phyloP scores from a whole-genome alignment of 169 alveolate species.

The Cryptosporidium tyzzeri region DNA sequence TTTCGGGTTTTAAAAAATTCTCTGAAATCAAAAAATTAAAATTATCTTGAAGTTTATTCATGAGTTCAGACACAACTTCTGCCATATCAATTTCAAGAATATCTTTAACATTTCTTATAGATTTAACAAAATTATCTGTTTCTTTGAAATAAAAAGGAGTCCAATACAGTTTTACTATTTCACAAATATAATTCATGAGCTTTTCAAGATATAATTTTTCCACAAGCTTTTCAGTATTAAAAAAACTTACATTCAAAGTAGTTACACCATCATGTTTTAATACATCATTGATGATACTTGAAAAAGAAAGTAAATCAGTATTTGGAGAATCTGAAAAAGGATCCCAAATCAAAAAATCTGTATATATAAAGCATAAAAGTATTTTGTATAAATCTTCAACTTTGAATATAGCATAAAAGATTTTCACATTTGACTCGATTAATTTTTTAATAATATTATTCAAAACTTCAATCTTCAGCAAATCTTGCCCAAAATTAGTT shows the following conservation, averaged over 20 bases:
- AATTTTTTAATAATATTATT: neutral
- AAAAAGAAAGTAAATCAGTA: neutral
- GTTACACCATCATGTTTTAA: neutral
- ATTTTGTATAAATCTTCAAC: slow-evolving; percentile 13
- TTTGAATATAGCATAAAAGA: neutral
- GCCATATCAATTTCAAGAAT: neutral
- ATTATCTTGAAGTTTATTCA: neutral
- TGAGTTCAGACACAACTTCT: neutral
- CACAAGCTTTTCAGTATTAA: neutral
- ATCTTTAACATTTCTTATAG: slow-evolving; percentile 2
- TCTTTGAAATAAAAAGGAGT: slow-evolving; percentile 30
- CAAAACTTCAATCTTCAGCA: neutral
- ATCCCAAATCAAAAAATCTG: slow-evolving; percentile 35
- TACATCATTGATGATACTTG: neutral
- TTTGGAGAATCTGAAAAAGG: slow-evolving; percentile 12
- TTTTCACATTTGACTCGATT: neutral
- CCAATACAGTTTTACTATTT: slow-evolving; percentile 37
- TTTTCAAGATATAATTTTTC: neutral
- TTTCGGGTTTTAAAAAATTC: neutral
- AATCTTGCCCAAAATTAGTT: neutral
- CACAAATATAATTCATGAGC: slow-evolving; percentile 31
- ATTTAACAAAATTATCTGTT: slow-evolving; percentile 16
- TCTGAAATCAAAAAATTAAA: neutral
- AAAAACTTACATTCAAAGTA: neutral
- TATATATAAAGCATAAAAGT: slow-evolving; percentile 7